Percentiles rank a stretch among this genome's conserved stretches.
phyloP scores from a whole-genome alignment of 352 stramenopile species.

The Aphanomyces cochlioides region DNA sequence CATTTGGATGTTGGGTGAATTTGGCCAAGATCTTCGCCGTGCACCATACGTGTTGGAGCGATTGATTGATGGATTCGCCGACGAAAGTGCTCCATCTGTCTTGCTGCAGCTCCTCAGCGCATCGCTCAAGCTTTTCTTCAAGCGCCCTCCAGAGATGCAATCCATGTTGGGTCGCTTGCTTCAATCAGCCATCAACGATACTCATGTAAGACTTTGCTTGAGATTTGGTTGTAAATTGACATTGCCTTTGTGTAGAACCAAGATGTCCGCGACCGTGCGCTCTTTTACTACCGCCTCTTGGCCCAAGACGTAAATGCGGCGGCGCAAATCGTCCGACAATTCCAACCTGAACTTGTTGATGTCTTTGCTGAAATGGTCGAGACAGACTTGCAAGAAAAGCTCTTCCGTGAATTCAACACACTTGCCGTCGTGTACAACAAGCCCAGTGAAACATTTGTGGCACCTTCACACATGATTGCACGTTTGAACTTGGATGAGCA shows the following conservation, averaged over 20 bases:
- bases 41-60: conserved; percentile 98
- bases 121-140: conserved; percentile 98
- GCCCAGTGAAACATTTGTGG: conserved; percentile 94
- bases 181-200: conserved; percentile 92
- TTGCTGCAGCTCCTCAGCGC: conserved; percentile 93
- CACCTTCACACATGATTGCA: conserved; percentile 55
- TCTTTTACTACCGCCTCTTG: conserved; percentile 98
- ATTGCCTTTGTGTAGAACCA: conserved; percentile 57
- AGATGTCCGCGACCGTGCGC: conserved; percentile 95
- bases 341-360: conserved; percentile 71
- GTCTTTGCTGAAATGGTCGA: conserved; percentile 83
- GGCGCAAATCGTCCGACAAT: conserved; percentile 81
- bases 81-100: conserved; percentile 84
- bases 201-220: conserved; percentile 31
- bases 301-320: conserved; percentile 91
- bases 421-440: conserved; percentile 97
- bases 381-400: conserved; percentile 79
- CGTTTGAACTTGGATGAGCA: conserved; percentile 41
- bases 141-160: conserved; percentile 96
- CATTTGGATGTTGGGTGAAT: conserved; percentile 97
- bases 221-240: background rate
- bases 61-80: conserved; percentile 90
- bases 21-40: conserved; percentile 87
- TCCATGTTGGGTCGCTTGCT: conserved; percentile 96
- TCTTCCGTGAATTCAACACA: conserved; percentile 97